Evolutionary conservation across 2,329 filamentous ascomycete genomes (phyloP), one percentile per base, ranked within the genome.

Genomic region (Rugonectria rugulosa): DNA sequence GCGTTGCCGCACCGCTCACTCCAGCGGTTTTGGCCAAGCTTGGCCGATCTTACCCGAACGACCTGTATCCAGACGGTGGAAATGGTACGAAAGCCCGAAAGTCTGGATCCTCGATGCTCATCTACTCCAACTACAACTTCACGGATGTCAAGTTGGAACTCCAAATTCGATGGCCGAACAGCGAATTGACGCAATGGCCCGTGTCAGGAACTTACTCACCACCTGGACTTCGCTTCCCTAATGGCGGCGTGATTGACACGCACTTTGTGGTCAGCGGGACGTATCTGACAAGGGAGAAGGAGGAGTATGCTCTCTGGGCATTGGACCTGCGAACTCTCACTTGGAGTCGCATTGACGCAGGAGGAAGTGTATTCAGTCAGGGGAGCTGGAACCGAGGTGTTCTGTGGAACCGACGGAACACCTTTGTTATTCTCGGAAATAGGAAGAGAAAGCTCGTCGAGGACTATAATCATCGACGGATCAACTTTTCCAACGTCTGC

Each of bases 121-220:
- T 99, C 40, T 99, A 99, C 73, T 98, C 94, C 20, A 99, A 99
- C 72, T 99, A 99, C 75, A 98, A 99, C 74, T 99, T 99, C 69
- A 75, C 99, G 51, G 94, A 99, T 67, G 95, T 99, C 63, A 98
- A 97, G 72, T 79, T 99, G 20, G 95, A 99, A 73, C 79, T 99
- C 31, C 95, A 98, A 73, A 86, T 99, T 42, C 86, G 95, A 47
- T 81, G 90, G 8, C 85, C 91, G 2, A 93, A 98, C 71, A 94
- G 95, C 24, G 87, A 86, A 0, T 77, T 99, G 48, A 85, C 87
- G 1, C 95, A 99, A 72, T 93, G 91, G 74, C 85, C 90, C 21
- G 98, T 99, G 94, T 88, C 88, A 15, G 90, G 91, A 15, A 83
- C 86, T 6, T 91, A 92, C 58, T 96, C 92, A 8, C 95, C 95